Base-by-base conservation (phyloP, 2,329 filamentous ascomycete species). In the Verruconis gallopava region DNA sequence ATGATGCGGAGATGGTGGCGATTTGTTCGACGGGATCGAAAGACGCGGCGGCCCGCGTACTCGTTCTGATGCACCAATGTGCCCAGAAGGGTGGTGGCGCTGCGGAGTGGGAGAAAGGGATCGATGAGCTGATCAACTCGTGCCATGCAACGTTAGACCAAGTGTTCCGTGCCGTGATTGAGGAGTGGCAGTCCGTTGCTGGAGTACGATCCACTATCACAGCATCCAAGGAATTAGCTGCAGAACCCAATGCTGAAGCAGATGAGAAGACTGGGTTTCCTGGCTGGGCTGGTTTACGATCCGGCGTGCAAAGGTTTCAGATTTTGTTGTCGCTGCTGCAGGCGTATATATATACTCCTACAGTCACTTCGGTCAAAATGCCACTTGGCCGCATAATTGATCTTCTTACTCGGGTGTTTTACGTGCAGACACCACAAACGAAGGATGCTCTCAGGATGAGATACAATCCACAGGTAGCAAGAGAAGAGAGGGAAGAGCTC, bases 401-500 rank as follows among this genome's bases (percentile, higher is more conserved):
- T 56, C 58, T 89, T 22, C 64, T 81, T 2, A 74, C 73, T 12
- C 72, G 89, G 35, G 62, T 94, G 20, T 72, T 83, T 25, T 75
- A 80, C 14, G 69, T 93, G 35, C 57, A 71, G 56, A 48, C 75
- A 58, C 43, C 68, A 9, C 33, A 17, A 36, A 42, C 19, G 51
- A 50, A 61, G 38, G 49, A 68, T 53, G 55, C 63, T 46, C 66
- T 67, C 49, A 67, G 64, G 2, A 60, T 75, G n/a, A 73, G 79
- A 46, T 67, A 78, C 45, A 88, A 86, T 50, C 68, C 77, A 5
- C 79, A 84, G 47, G 75, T 91, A 47, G 72, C 77, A 21, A 75
- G 81, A 46, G 83, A 93, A 38, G 89, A 95, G 60, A 79, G 80
- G 46, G 85, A 93, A 41, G 75, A 79, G 35, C 68, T 95, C 3